phyloP scores from a whole-genome alignment of 169 alveolate genomes.

The Perkinsus chesapeaki region DNA sequence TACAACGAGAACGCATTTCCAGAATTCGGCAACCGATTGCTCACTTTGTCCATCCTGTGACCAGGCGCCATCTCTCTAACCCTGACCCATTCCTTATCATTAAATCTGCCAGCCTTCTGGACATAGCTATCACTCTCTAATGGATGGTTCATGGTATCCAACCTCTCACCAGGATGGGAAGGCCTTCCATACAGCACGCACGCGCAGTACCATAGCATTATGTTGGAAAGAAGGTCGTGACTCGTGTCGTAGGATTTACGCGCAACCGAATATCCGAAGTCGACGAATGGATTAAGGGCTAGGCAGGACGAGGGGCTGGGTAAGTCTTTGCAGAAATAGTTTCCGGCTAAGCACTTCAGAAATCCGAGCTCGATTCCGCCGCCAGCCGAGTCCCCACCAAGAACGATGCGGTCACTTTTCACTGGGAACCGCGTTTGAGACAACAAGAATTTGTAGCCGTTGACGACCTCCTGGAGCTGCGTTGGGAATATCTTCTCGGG shows the following conservation, averaged over 20 bases:
- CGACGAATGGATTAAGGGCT: neutral
- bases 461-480: neutral
- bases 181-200: neutral
- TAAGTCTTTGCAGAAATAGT: neutral
- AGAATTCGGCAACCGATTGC: neutral
- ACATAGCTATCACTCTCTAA: neutral
- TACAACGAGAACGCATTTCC: neutral
- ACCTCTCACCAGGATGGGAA: neutral
- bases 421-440: neutral
- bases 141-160: neutral
- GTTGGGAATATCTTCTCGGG: neutral
- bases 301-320: neutral
- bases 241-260: neutral
- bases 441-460: neutral
- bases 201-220: neutral
- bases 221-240: neutral
- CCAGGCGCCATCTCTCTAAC: neutral
- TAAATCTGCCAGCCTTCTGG: neutral
- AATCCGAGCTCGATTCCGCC: neutral
- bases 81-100: neutral
- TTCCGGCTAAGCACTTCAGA: neutral
- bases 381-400: neutral
- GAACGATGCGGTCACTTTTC: neutral
- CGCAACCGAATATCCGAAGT: neutral
- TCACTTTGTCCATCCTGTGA: neutral